Base-by-base conservation (phyloP, 148 eudicot genomes). In the Rhododendron vialii region DNA sequence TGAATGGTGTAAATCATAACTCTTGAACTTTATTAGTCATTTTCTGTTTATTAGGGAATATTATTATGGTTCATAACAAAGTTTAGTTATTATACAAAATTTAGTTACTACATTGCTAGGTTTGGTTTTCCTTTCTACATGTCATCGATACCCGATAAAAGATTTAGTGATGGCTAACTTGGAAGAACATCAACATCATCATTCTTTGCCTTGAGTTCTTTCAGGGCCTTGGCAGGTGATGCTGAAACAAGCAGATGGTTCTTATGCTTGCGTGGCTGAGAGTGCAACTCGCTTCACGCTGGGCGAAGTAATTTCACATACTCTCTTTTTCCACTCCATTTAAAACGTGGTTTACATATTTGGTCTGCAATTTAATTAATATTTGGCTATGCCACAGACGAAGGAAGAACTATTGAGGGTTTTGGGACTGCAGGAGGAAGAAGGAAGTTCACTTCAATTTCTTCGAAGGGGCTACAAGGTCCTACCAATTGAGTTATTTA, bases 151-250 rank as follows among this genome's bases (percentile, higher is more conserved):
- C 15, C 51, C 14, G 11, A 77, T 74, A 7, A 77, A 11, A 55
- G n/a, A 24, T 43, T 17, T 41, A 36, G 47, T 2, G 8, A 78
- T 36, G 48, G 38, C 51, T 51, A 43, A 55, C 71, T 51, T 77
- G 55, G 50, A 67, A 26, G 74, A 67, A 26, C 74, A n/a, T 63
- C 71, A 63, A 57, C 24, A 53, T 9, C 7, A 47, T 48, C 24
- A 80, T 76, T 33, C 6, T 82, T 85, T 20, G 80, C 47, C 55
- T 69, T 50, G 48, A 12, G 2, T 38, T 81, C 74, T 85, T 85
- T 84, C 93, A 97, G 99, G 98, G 88, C 99, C 99, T 82, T 97
- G 99, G 99, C 99, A 97, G 88, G 99, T 97, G 92, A 97, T 97
- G 99, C 91, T 97, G 89, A 97, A 91, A 91, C 99, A 97, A 88